phyloP scores from a whole-genome alignment of 805 yeast genomes.

The Starmerella bacillaris region DNA sequence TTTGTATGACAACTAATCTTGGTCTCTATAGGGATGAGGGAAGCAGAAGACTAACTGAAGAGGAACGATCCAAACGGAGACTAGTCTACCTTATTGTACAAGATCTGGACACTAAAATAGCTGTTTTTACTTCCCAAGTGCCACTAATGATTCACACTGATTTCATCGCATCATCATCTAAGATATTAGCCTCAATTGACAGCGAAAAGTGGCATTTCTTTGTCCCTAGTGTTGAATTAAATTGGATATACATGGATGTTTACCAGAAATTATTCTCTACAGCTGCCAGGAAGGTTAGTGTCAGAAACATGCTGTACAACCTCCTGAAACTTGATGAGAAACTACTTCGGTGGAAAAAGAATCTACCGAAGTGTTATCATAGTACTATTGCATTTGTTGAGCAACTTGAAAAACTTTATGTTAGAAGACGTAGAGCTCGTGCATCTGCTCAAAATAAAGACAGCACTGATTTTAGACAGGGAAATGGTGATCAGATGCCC shows the following conservation, averaged over 20 bases:
- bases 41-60: conserved; percentile 23
- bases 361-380: conserved; percentile 3
- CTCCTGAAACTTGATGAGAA: conserved; percentile 7
- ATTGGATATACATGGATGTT: conserved; percentile 8
- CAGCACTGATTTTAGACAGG: not conserved
- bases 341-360: conserved; percentile 12
- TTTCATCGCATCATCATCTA: conserved; percentile 1
- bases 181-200: not conserved
- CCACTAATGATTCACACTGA: conserved; percentile 24
- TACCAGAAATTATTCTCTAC: conserved; percentile 12
- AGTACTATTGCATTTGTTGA: conserved; percentile 3
- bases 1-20: conserved; percentile 37
- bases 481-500: not conserved
- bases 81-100: conserved; percentile 35
- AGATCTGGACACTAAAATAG: conserved; percentile 29
- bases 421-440: not conserved
- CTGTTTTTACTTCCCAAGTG: conserved; percentile 33
- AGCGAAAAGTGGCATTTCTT: not conserved
- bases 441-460: not conserved
- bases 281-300: conserved; percentile 8
- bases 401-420: not conserved
- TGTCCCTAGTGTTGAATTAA: conserved; percentile 4
- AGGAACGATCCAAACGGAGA: conserved; percentile 27
- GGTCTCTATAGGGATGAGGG: conserved; percentile 39
- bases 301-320: conserved; percentile 7